Base-by-base conservation (phyloP, 768 basidiomycete species). In the Solioccasus polychromus region DNA sequence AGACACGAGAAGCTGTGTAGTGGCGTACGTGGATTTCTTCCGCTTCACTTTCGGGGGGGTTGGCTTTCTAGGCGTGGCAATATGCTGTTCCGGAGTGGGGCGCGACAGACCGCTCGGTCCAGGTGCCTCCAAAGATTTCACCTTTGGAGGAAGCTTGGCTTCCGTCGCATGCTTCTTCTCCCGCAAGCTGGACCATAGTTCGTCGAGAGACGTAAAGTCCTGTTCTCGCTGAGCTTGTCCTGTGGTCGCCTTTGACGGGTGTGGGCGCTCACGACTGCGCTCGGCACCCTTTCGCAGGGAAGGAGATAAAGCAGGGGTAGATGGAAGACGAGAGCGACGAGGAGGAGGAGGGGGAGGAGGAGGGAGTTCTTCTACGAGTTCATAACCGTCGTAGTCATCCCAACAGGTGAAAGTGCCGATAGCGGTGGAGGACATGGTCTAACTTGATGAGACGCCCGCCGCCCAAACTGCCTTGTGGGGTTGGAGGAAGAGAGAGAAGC, bases 121-220 rank as follows among this genome's bases (percentile, higher is more conserved):
- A 37, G 64, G 36, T 2, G 55, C 28, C 59, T 82, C 83, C 18
- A 87, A 71, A 18, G 84, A 87, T 61, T 80, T 78, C 35, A 87
- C 81, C 63, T 88, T 88, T 24, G 80, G 75, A 41, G 78, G 79
- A 55, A 81, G 75, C 53, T 79, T 79, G 34, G 81, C 82, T 73
- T 87, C 82, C 54, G 76, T 75, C 51, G 70, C 73, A 39, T 79
- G 79, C 63, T 87, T 88, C 64, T 77, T 71, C 61, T 77, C 74
- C 35, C 83, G 76, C 42, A 88, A 74, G 44, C 76, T 72, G 46
- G 68, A 75, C 85, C 85, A 88, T n/a, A 88, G 64, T 18, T 77
- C 68, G 55, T 84, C 76, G 50, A 87, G 66, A 12, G 67, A 67
- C 9, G 51, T 55, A 37, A 50, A 53, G 24, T 68, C 64, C 20